Evolutionary conservation across 164 flowering plant species (phyloP).

Genomic region (Taxillus chinensis): DNA sequence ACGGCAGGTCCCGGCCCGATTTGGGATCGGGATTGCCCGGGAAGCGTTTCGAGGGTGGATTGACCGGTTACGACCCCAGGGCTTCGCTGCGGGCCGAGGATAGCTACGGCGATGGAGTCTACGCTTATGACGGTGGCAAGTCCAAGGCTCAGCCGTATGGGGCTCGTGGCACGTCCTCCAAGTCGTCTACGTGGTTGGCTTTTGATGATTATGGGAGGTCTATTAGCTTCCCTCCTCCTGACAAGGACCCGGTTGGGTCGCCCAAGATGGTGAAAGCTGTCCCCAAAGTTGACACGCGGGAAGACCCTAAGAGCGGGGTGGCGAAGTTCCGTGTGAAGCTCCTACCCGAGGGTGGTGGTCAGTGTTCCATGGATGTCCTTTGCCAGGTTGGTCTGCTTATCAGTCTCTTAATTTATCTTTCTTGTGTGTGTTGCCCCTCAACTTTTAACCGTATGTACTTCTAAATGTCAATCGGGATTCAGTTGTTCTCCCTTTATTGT

Average conservation of each 20-base stretch:
- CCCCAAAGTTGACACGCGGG: constrained; percentile 69
- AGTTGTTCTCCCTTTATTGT: too few species aligned
- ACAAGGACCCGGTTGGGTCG: constrained; percentile 18
- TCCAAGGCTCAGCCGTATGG: constrained; percentile 74
- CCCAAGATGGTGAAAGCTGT: constrained; percentile 74
- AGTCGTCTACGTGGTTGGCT: constrained; percentile 49
- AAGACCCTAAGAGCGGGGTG: constrained; percentile 72
- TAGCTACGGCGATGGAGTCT: constrained; percentile 56
- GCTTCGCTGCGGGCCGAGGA: constrained; percentile 17
- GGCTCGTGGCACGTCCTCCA: constrained; percentile 63
- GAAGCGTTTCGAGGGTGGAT: constrained; percentile 22
- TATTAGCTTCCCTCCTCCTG: constrained; percentile 18
- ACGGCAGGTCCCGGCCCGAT: constrained; percentile 23
- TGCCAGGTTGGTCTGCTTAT: constrained; percentile 59
- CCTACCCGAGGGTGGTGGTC: constrained; percentile 73
- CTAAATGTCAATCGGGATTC: too few species aligned
- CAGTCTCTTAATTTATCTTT: too few species aligned
- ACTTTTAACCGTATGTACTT: too few species aligned
- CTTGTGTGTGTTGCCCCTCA: too few species aligned
- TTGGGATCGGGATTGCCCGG: constrained; percentile 30
- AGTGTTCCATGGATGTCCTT: constrained; percentile 85
- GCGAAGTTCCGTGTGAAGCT: constrained; percentile 91
- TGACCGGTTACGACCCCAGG: constrained; percentile 12
- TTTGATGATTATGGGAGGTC: constrained; percentile 96
- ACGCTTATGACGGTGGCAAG: constrained; percentile 67